Evolutionary conservation across 768 basidiomycete species (phyloP).

Genomic region (Steccherinum ochraceum): DNA sequence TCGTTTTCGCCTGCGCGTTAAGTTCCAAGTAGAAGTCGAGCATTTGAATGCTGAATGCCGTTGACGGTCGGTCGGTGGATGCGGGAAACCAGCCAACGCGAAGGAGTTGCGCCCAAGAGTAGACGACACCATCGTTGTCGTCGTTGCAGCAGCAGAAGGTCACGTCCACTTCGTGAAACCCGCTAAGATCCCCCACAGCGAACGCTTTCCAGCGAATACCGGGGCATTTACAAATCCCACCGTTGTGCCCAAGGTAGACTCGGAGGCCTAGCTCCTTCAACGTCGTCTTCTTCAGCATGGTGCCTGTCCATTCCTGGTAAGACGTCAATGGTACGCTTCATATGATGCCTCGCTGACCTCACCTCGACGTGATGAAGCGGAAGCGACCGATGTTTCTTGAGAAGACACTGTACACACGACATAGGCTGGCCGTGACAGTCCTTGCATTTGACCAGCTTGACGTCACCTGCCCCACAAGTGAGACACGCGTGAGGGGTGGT

Average conservation of each 20-base stretch:
- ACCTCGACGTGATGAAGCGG: neutral
- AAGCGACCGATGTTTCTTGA: neutral
- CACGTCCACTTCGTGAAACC: slow-evolving; percentile 19
- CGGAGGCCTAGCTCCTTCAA: neutral
- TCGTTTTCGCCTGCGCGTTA: neutral
- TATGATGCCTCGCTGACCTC: too few species aligned
- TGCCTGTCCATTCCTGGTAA: neutral
- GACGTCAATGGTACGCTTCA: too few species aligned
- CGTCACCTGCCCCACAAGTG: neutral
- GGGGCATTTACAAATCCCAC: slow-evolving; percentile 6
- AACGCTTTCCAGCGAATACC: neutral
- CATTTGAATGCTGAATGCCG: slow-evolving; percentile 4
- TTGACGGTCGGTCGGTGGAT: neutral
- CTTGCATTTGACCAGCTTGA: neutral
- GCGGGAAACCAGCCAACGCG: neutral
- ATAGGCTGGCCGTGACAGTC: neutral
- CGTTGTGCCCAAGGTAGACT: neutral
- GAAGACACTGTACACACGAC: neutral
- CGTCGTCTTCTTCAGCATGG: neutral
- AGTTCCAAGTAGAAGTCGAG: slow-evolving; percentile 2
- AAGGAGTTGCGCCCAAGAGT: slow-evolving; percentile 10
- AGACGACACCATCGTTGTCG: neutral
- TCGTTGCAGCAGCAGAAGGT: slow-evolving; percentile 19
- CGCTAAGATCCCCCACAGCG: slow-evolving; percentile 9
- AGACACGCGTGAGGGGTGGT: neutral